phyloP scores from a whole-genome alignment of 78 protist species.

The Acrasis kona region DNA sequence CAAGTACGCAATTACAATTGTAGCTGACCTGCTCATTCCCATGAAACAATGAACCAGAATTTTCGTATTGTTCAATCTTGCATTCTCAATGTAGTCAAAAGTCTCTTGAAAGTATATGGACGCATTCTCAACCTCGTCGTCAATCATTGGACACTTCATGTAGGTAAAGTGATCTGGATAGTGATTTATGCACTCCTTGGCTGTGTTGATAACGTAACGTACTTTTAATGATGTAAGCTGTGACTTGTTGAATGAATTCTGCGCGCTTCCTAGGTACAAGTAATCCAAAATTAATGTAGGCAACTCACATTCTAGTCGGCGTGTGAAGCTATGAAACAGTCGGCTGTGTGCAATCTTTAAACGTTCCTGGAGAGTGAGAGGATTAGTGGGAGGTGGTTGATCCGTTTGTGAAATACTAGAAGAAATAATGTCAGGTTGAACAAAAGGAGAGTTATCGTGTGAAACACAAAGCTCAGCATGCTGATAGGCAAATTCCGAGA shows the following conservation, averaged over 20 bases:
- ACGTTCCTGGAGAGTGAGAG: background rate
- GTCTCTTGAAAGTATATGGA: background rate
- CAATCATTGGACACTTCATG: background rate
- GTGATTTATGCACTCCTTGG: background rate
- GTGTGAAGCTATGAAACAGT: background rate
- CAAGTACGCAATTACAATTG: slow-evolving; percentile 15
- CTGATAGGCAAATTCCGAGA: background rate
- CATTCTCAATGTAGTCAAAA: slow-evolving; percentile 9
- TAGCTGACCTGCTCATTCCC: slow-evolving; percentile 19
- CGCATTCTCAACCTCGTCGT: background rate
- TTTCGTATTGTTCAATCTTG: background rate
- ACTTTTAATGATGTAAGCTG: background rate
- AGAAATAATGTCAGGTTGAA: too few species aligned
- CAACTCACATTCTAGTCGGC: background rate
- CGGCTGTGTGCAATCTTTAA: background rate
- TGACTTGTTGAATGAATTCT: background rate
- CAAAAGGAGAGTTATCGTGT: background rate
- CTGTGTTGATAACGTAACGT: background rate
- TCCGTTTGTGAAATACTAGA: too few species aligned
- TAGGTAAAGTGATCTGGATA: background rate
- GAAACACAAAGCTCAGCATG: background rate
- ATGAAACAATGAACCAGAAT: slow-evolving; percentile 34
- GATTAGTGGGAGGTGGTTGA: background rate
- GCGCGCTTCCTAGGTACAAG: slow-evolving; percentile 1
- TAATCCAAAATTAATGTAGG: background rate